Percentiles rank a stretch among this genome's conserved stretches.
Conservation (phyloP, 2,329 filamentous ascomycete species). For the Elsinoe fawcettii region DNA sequence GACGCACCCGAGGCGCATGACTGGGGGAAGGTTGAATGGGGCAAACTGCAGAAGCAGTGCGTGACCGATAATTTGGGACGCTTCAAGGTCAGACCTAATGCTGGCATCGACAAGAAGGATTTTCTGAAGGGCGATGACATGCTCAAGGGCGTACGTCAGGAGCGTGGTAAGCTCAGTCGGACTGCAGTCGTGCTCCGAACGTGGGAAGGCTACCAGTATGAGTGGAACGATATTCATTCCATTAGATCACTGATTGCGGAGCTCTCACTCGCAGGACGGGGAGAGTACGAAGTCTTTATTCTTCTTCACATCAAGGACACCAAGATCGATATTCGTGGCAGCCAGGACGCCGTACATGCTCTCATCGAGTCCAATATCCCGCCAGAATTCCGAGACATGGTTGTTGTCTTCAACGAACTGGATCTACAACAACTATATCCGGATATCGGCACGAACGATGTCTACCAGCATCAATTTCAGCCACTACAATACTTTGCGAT, state of each 20-base stretch:
- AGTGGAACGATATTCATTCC: conserved; percentile 71
- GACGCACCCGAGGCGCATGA: conserved; percentile 44
- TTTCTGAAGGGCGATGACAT: conserved; percentile 20
- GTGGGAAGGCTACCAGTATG: conserved; percentile 74
- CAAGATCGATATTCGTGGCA: conserved; percentile 71
- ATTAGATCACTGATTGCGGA: conserved; percentile 75
- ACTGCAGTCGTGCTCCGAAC: conserved; percentile 76
- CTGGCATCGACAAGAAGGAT: conserved; percentile 25
- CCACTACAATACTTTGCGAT: conserved; percentile 7
- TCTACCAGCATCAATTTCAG: conserved; percentile 13
- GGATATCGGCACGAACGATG: conserved; percentile 50
- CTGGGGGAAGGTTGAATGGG: conserved; percentile 71
- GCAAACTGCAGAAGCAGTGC: conserved; percentile 66
- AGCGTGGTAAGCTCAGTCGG: conserved; percentile 39
- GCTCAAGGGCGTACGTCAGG: conserved; percentile 19
- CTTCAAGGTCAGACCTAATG: conserved; percentile 46
- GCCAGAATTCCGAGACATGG: conserved; percentile 44
- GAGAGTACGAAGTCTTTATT: conserved; percentile 76
- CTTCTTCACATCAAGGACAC: conserved; percentile 77
- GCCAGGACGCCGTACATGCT: conserved; percentile 62
- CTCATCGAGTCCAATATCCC: conserved; percentile 48
- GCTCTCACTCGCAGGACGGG: conserved; percentile 66
- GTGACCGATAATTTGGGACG: conserved; percentile 61
- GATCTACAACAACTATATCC: conserved; percentile 44
- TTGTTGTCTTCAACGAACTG: conserved; percentile 46